Conservation (phyloP, 257 asterid species). For the Prunella vulgaris region DNA sequence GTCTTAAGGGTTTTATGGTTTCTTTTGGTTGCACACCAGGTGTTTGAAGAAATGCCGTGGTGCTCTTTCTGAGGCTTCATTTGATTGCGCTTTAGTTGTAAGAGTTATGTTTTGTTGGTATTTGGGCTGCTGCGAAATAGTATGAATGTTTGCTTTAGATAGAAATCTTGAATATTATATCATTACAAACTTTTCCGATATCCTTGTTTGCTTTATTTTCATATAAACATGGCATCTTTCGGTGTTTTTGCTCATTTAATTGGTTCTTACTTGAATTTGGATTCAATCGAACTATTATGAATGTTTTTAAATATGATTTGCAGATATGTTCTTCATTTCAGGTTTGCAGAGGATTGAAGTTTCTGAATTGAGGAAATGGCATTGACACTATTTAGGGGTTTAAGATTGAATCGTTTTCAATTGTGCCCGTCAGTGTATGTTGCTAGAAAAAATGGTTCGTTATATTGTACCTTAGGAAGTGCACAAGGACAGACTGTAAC, state of each 20-base stretch:
- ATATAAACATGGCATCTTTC: not conserved
- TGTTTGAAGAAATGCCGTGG: slow-evolving; percentile 22
- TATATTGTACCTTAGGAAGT: slow-evolving; percentile 39
- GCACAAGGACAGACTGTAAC: slow-evolving; percentile 46
- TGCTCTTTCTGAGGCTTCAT: not conserved
- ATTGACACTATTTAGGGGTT: slow-evolving; percentile 68
- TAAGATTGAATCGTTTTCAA: slow-evolving; percentile 45
- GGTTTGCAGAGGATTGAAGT: no score
- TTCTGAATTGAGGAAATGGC: slow-evolving; percentile 78
- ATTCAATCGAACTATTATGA: not conserved
- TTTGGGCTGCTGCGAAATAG: not conserved
- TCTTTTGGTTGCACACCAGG: slow-evolving; percentile 16
- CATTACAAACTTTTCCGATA: not conserved
- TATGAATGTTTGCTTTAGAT: not conserved
- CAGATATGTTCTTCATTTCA: no score
- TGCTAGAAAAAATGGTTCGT: slow-evolving; percentile 41
- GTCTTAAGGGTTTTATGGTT: not conserved
- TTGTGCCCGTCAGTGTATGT: slow-evolving; percentile 53
- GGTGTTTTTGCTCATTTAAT: not conserved
- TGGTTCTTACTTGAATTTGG: not conserved
- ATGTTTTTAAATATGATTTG: not conserved
- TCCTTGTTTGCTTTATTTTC: not conserved
- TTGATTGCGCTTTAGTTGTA: not conserved
- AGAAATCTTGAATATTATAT: not conserved
- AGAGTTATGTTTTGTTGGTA: not conserved